phyloP scores from a whole-genome alignment of 2,329 filamentous ascomycete genomes.

The Trichoderma sp. region DNA sequence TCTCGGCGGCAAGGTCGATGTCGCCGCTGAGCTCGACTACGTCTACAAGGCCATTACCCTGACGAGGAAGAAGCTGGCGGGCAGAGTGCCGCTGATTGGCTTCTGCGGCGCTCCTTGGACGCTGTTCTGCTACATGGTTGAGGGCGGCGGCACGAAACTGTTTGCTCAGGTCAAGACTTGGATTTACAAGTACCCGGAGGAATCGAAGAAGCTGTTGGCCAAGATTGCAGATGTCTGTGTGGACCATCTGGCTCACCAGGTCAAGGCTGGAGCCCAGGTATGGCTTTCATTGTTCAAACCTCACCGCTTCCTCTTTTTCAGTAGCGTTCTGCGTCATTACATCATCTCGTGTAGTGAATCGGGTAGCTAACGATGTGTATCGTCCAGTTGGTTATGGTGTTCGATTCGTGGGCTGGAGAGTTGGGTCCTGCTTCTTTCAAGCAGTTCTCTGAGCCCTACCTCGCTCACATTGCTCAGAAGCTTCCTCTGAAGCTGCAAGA shows the following conservation, averaged over 20 bases:
- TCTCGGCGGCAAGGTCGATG: conserved; percentile 77
- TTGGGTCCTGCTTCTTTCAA: conserved; percentile 82
- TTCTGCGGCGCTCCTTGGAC: conserved; percentile 99
- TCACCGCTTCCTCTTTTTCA: not conserved
- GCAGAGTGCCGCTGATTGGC: conserved; percentile 88
- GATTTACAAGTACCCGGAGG: conserved; percentile 86
- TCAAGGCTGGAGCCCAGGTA: conserved; percentile 88
- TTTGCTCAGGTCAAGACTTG: conserved; percentile 95
- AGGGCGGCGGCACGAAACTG: conserved; percentile 93
- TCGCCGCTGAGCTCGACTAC: conserved; percentile 82
- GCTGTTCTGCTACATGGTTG: conserved; percentile 97
- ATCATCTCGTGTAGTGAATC: not conserved
- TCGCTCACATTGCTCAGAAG: conserved; percentile 79
- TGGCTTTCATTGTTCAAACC: conserved; percentile 22
- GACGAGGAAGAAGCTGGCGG: conserved; percentile 83
- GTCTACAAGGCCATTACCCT: conserved; percentile 95
- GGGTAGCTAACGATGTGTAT: not conserved
- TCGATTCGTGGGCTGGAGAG: conserved; percentile 98
- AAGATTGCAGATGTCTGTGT: conserved; percentile 96
- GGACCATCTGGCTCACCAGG: conserved; percentile 89
- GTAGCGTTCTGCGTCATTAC: not conserved
- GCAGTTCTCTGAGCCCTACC: conserved; percentile 81
- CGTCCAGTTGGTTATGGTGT: conserved; percentile 81
- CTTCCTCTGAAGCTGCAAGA: conserved; percentile 74
- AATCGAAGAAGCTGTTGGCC: conserved; percentile 76